phyloP scores from a whole-genome alignment of 345 rosid genomes.

The Iberis pinnata region DNA sequence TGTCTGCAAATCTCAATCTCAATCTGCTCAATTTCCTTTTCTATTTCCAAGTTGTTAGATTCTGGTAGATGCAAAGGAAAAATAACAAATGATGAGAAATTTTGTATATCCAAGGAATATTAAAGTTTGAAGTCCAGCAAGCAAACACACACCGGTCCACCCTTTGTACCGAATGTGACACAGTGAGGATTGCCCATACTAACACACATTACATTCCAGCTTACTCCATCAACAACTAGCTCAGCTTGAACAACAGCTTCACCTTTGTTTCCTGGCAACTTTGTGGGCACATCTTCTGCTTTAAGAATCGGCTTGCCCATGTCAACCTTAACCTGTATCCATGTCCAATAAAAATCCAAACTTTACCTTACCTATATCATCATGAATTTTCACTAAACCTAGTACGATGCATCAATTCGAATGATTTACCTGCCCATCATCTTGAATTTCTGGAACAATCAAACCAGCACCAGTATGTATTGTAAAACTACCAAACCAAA shows the following conservation, averaged over 20 bases:
- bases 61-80: conserved; percentile 37
- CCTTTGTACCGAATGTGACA: conserved; percentile 60
- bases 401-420: too few species aligned
- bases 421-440: too few species aligned
- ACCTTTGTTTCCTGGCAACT: conserved; percentile 48
- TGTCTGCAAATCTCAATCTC: too few species aligned
- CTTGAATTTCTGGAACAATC: conserved; percentile 87
- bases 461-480: conserved; percentile 91
- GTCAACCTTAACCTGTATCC: conserved; percentile 86
- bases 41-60: too few species aligned
- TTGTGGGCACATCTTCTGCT: conserved; percentile 79
- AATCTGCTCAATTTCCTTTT: too few species aligned
- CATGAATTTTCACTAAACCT: too few species aligned
- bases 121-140: neutral
- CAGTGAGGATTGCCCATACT: conserved; percentile 99
- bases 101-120: too few species aligned
- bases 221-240: conserved; percentile 63
- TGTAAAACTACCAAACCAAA: conserved; percentile 46
- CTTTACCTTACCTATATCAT: too few species aligned
- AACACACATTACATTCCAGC: conserved; percentile 93
- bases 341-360: too few species aligned
- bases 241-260: conserved; percentile 40
- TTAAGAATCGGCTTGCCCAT: conserved; percentile 87
- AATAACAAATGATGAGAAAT: neutral
- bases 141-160: conserved; percentile 46